Base-by-base conservation (phyloP, 2,329 filamentous ascomycete genomes). In the Xylaria sp. region DNA sequence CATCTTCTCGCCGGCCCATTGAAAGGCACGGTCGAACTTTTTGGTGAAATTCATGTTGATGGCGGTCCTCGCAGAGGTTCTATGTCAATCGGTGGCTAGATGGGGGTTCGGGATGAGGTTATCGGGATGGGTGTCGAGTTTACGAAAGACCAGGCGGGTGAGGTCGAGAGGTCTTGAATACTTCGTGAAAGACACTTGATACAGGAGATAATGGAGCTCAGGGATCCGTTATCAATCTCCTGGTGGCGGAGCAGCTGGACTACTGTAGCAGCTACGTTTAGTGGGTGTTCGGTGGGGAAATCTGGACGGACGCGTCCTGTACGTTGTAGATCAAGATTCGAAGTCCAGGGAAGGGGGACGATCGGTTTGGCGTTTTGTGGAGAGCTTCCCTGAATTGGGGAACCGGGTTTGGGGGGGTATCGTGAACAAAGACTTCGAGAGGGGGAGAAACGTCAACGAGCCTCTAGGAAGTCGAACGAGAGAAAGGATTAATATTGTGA, bases 1-100 rank as follows among this genome's bases (percentile, higher is more conserved):
- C 90, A 97, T 96, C 76, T 92, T 91, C 78, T 97, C 93, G 64
- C 91, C 91, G 37, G 92, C 91, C 93, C 93, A 97, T 88, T 97
- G 93, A 79, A 93, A 95, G 79, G 96, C 88, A 69, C 93, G 89
- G 76, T 92, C 93, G 71, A 97, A 86, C 72, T 95, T 96, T 81
- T 96, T 96, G 75, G 78, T 81, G 66, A 85, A 77, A 65, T 79
- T 76, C 81, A 84, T 84, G 18, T 49, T 74, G 62, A 24, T 43
- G 46, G 6, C 19, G 42, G 48, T 50, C 48, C 43, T 41, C 37
- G 26, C 43, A 39, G 34, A 51, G 22, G 51, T 53, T 39, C 43
- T 44, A 26, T 39, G 41, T 52, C 43, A 52, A 57, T 44, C 49
- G 47, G 41, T 46, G 18, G 55, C 18, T 19, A 37, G 48, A 48